These are phyloP conservation scores for Scutellaria galericulata DNA, from an alignment of 257 asterid genomes.

Conservation along the genomic window DNA sequence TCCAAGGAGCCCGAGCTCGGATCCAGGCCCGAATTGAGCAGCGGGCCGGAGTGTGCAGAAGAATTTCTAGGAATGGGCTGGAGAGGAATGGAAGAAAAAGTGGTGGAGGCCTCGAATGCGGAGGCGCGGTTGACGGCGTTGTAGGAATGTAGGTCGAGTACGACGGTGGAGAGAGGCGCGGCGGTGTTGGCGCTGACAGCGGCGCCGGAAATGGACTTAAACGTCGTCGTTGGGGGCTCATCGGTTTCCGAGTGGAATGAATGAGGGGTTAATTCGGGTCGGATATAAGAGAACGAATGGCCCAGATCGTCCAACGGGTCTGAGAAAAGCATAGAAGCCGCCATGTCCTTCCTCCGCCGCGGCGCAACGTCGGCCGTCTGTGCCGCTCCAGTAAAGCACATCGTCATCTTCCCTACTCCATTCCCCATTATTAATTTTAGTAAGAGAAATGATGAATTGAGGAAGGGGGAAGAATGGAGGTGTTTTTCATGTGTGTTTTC, in stretches of 20 bases:
- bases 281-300: conserved; percentile 79
- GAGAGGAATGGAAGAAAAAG: conserved; percentile 80
- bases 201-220: conserved; percentile 83
- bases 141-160: conserved; percentile 57
- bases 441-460: background rate
- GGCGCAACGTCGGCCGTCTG: conserved; percentile 46
- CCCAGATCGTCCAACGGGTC: conserved; percentile 88
- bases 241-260: conserved; percentile 54
- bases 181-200: conserved; percentile 87
- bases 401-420: conserved; percentile 74
- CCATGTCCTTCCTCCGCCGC: conserved; percentile 50
- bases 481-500: background rate
- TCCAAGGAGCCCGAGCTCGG: conserved; percentile 52
- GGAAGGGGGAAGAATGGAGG: background rate
- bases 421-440: conserved; percentile 61
- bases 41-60: conserved; percentile 59
- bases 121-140: conserved; percentile 61
- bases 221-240: conserved; percentile 50
- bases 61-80: conserved; percentile 75
- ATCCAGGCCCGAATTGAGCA: conserved; percentile 47
- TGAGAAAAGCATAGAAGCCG: conserved; percentile 43
- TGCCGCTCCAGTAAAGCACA: conserved; percentile 62
- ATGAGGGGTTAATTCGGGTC: conserved; percentile 56
- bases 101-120: conserved; percentile 78
- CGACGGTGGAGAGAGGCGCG: conserved; percentile 82